Base-by-base conservation (phyloP, 306 rosid species). In the Citrullus mucosospermus region DNA sequence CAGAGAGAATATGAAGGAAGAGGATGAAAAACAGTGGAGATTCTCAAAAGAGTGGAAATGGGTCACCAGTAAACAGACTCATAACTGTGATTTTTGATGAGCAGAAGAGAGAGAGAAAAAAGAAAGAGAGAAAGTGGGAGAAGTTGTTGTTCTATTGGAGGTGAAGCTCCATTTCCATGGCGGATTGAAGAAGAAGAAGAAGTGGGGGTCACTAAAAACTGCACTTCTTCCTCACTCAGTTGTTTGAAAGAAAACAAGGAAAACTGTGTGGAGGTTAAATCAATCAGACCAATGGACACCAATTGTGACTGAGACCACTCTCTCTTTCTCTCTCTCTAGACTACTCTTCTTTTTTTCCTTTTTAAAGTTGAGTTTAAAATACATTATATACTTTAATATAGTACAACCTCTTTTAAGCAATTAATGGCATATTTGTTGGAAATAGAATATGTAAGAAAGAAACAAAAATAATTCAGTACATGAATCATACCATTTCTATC, bases 211-310 rank as follows among this genome's bases (percentile, higher is more conserved):
- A 44, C 54, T n/a, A n/a, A 68, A 68, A 41, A 41, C 36, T 68
- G 10, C 57, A 46, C 43, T 73, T 53, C 57, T 53, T 53, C 57
- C 57, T 53, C 20, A 5, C 8, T 53, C 8, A 15, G 57, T 5
- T 50, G 60, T 73, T 51, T 51, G 78, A 73, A 73, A 73, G 78
- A 51, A 73, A 73, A 51, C 61, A 73, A 73, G 46, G 61, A 16
- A 73, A 32, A 71, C 41, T 46, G 59, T 39, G 75, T 69, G 77
- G 78, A 75, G 65, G 78, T 54, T 75, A 75, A 75, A 75, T 75
- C 78, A 75, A 55, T 75, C 78, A 75, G 78, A 75, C 32, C 51
- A 75, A 53, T 54, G 65, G 65, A 75, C 63, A 53, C 13, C 48
- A 59, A 53, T 53, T 34, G 78, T 75, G 78, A 75, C 32, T 75